Evolutionary conservation across 768 basidiomycete genomes (phyloP).

Genomic region (Russula dissimulans): DNA sequence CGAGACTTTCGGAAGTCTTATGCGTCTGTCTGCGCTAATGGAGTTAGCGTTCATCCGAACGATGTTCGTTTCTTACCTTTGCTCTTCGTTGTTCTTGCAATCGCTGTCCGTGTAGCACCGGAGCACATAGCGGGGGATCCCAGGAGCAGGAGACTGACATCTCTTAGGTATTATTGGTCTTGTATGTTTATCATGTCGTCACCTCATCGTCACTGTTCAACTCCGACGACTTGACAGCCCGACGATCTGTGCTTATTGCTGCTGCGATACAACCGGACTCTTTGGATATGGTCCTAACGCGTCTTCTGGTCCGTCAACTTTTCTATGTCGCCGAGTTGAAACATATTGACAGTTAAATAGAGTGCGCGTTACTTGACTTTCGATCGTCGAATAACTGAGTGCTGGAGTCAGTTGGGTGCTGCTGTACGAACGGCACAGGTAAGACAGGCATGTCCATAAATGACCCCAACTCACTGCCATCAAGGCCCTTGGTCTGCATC

Average conservation of each 20-base stretch:
- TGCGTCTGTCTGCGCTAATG: conserved; percentile 50
- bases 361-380: conserved; percentile 62
- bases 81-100: conserved; percentile 88
- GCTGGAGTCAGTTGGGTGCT: conserved; percentile 92
- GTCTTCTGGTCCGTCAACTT: conserved; percentile 50
- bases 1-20: conserved; percentile 70
- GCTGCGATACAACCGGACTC: conserved; percentile 92
- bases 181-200: conserved; percentile 46
- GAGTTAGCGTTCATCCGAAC: conserved; percentile 58
- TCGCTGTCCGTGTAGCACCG: conserved; percentile 76
- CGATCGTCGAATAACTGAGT: conserved; percentile 84
- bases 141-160: conserved; percentile 64
- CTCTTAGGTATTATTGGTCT: conserved; percentile 90
- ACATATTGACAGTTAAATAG: conserved; percentile 28
- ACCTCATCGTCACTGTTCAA: conserved; percentile 12
- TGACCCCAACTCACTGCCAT: not conserved
- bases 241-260: conserved; percentile 80
- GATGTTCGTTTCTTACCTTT: conserved; percentile 82
- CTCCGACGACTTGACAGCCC: conserved; percentile 40
- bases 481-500: conserved; percentile 78
- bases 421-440: conserved; percentile 82
- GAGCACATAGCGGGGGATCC: conserved; percentile 78
- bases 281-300: conserved; percentile 82
- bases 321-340: not conserved
- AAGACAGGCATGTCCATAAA: not conserved